phyloP scores from a whole-genome alignment of 495 filamentous ascomycete genomes.

The Aspergillus heteromorphus region DNA sequence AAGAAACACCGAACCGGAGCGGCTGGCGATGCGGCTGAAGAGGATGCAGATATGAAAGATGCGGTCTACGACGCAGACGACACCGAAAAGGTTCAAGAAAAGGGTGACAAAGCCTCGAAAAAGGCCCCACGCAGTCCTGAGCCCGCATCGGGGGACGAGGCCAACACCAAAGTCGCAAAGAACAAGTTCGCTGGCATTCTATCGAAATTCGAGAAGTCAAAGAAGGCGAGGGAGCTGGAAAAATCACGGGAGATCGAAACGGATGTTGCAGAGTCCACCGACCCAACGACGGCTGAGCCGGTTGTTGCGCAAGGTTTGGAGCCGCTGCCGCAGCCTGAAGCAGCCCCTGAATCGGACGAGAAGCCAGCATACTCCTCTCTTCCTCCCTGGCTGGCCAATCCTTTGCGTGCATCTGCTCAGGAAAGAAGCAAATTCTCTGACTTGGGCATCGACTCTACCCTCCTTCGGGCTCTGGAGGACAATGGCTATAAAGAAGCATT shows the following conservation, averaged over 20 bases:
- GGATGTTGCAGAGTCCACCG: conserved; percentile 22
- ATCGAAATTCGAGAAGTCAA: conserved; percentile 43
- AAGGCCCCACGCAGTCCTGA: not conserved
- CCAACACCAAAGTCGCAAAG: conserved; percentile 17
- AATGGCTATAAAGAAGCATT: conserved; percentile 72
- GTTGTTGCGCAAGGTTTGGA: conserved; percentile 61
- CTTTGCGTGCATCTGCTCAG: conserved; percentile 56
- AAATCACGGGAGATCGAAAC: conserved; percentile 18
- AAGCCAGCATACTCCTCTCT: conserved; percentile 43
- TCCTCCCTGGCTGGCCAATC: conserved; percentile 67
- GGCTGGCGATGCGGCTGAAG: conserved; percentile 9
- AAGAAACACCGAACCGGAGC: conserved; percentile 22
- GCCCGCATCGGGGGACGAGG: conserved; percentile 3
- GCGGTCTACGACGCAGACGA: conserved; percentile 5
- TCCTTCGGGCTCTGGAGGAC: conserved; percentile 55
- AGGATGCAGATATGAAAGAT: conserved; percentile 17
- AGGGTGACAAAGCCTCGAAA: not conserved
- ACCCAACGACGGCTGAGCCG: conserved; percentile 23
- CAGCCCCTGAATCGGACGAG: conserved; percentile 47
- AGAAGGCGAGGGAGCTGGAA: conserved; percentile 27
- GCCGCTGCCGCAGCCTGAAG: conserved; percentile 71
- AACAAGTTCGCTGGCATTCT: conserved; percentile 39
- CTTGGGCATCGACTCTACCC: conserved; percentile 50
- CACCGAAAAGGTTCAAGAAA: conserved; percentile 2
- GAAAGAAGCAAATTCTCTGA: conserved; percentile 55